Conservation (phyloP, 352 stramenopile genomes). For the Globisporangium solare region DNA sequence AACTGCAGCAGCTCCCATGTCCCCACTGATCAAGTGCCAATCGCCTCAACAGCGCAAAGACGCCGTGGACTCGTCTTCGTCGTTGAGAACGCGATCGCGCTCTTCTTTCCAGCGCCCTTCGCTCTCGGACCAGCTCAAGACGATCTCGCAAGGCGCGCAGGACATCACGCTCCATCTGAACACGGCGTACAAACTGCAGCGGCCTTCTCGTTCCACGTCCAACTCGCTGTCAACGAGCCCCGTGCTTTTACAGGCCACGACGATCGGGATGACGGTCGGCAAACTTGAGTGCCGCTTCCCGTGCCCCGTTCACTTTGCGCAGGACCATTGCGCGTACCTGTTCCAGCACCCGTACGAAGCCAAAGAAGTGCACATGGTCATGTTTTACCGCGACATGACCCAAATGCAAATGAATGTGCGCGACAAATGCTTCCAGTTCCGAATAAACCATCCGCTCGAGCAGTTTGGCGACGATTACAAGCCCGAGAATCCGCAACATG, state of each 20-base stretch:
- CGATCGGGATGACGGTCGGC: constrained; percentile 39
- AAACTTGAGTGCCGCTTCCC: constrained; percentile 62
- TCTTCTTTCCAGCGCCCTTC: constrained; percentile 29
- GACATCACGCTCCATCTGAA: constrained; percentile 48
- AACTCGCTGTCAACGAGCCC: neutral
- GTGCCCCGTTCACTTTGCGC: constrained; percentile 44
- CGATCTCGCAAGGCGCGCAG: constrained; percentile 45
- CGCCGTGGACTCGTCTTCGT: neutral
- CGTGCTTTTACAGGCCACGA: constrained; percentile 36
- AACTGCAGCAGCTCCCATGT: neutral
- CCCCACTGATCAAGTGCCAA: neutral
- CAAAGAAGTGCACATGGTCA: constrained; percentile 69
- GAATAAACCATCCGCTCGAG: constrained; percentile 30
- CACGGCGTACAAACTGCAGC: constrained; percentile 36
- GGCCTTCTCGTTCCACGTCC: neutral
- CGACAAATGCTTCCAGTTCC: constrained; percentile 47
- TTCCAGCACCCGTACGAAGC: constrained; percentile 70
- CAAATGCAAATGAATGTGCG: constrained; percentile 31
- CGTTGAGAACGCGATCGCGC: neutral
- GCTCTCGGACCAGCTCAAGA: constrained; percentile 57
- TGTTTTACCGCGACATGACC: constrained; percentile 72
- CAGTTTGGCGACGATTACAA: constrained; percentile 68
- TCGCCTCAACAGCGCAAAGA: neutral
- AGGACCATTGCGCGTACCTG: constrained; percentile 54
- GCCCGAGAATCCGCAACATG: constrained; percentile 52